A percentile compares a stretch with the other conserved stretches of the same genome.
Conservation (phyloP, 2,329 filamentous ascomycete species). For the Lecanosticta acicola region DNA sequence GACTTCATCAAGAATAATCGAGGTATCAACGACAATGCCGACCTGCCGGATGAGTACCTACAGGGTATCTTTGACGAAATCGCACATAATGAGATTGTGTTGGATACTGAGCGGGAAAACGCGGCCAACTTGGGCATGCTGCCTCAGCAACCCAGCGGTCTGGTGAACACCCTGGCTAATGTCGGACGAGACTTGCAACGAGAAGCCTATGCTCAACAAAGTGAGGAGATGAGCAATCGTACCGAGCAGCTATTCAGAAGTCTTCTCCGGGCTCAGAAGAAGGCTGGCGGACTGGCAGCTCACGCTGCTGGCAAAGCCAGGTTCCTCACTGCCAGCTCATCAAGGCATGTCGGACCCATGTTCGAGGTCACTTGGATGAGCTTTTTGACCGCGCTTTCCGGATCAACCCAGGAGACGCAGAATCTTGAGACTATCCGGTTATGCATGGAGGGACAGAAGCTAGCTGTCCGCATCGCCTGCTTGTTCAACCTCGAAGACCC, state of each 20-base stretch:
- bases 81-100: constrained; percentile 80
- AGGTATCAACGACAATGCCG: constrained; percentile 93
- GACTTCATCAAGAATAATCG: constrained; percentile 99
- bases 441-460: constrained; percentile 91
- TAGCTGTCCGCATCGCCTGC: constrained; percentile 89
- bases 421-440: constrained; percentile 87
- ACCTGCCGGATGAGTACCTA: constrained; percentile 89
- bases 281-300: constrained; percentile 52
- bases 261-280: constrained; percentile 80
- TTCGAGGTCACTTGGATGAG: constrained; percentile 99
- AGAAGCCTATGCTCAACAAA: constrained; percentile 90
- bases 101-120: constrained; percentile 84
- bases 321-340: constrained; percentile 89
- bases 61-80: constrained; percentile 90
- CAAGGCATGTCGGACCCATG: constrained; percentile 94
- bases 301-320: constrained; percentile 49
- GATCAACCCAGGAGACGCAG: constrained; percentile 86
- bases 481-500: constrained; percentile 91
- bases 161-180: constrained; percentile 67
- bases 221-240: constrained; percentile 82
- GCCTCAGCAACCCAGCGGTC: constrained; percentile 45
- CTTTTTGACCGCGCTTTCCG: constrained; percentile 89
- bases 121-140: constrained; percentile 71
- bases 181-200: constrained; percentile 86
- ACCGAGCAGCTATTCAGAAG: constrained; percentile 88